A percentile compares a stretch with the other conserved stretches of the same genome.
Evolutionary conservation across 306 rosid species (phyloP).

Genomic region (Acmispon strigosus): DNA sequence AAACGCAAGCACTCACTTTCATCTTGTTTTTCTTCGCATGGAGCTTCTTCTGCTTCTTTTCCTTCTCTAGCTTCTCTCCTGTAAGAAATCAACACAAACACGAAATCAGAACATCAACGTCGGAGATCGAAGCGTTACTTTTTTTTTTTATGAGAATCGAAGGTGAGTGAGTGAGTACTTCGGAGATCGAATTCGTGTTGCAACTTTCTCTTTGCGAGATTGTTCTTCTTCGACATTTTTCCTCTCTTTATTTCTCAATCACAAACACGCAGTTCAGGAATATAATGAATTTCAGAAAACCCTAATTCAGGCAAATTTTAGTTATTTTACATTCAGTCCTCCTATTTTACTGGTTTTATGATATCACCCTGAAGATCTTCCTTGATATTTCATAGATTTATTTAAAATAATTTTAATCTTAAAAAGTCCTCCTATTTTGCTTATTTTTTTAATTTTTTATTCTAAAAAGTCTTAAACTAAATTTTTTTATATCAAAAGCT

Average conservation of each 20-base stretch:
- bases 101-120: background rate
- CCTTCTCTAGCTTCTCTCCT: slow-evolving; percentile 70
- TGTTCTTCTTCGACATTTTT: slow-evolving; percentile 88
- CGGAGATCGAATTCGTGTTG: slow-evolving; percentile 76
- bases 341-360: background rate
- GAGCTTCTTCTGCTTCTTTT: slow-evolving; percentile 58
- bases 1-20: slow-evolving; percentile 41
- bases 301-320: background rate
- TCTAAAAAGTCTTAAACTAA: too few species aligned
- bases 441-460: too few species aligned
- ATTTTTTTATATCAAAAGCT: too few species aligned
- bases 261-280: background rate
- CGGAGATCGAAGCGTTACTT: background rate
- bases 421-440: too few species aligned
- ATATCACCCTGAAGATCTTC: background rate
- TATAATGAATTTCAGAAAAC: background rate
- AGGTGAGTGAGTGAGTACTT: slow-evolving; percentile 34
- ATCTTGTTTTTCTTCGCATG: slow-evolving; percentile 65
- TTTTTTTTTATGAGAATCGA: background rate
- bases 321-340: slow-evolving; percentile 8
- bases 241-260: background rate
- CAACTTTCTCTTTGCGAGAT: slow-evolving; percentile 64
- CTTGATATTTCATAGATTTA: background rate
- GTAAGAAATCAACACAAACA: background rate
- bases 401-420: too few species aligned